Evolutionary conservation across 192 early-diverging fungal genomes (phyloP).

Genomic region (Umbelopsis sp.): DNA sequence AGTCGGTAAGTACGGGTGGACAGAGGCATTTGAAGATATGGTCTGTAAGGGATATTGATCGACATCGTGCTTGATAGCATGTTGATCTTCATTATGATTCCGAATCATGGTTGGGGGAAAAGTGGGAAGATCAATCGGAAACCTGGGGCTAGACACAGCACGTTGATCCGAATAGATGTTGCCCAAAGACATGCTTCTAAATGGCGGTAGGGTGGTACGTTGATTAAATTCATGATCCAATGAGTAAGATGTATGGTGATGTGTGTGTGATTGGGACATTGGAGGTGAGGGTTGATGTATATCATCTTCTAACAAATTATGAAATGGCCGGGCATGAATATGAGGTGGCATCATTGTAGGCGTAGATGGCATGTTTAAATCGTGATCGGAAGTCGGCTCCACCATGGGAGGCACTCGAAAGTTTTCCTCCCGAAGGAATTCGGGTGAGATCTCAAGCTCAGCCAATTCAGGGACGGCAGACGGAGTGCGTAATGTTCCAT

Average conservation of each 20-base stretch:
- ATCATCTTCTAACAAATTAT: not conserved
- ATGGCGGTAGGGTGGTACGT: slow-evolving; percentile 16
- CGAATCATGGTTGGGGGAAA: not conserved
- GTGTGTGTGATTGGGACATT: not conserved
- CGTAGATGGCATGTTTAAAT: slow-evolving; percentile 3
- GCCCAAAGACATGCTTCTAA: slow-evolving; percentile 35
- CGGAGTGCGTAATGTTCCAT: slow-evolving; percentile 51
- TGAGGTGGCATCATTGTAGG: not conserved
- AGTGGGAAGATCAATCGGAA: not conserved
- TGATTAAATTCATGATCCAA: not conserved
- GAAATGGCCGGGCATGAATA: not conserved
- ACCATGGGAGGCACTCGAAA: slow-evolving; percentile 55
- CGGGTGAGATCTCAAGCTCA: slow-evolving; percentile 57
- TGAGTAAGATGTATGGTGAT: slow-evolving; percentile 4
- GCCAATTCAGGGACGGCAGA: slow-evolving; percentile 55
- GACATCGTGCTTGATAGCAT: not conserved
- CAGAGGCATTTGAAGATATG: not conserved
- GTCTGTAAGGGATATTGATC: not conserved
- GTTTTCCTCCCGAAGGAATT: slow-evolving; percentile 60
- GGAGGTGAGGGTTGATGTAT: not conserved
- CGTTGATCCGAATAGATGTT: slow-evolving; percentile 12
- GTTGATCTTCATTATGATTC: not conserved
- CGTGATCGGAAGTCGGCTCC: slow-evolving; percentile 23
- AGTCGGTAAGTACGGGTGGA: not conserved
- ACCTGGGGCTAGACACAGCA: not conserved